A percentile compares a stretch with the other conserved stretches of the same genome.
phyloP scores from a whole-genome alignment of 768 basidiomycete species.

The Leccinum uliginosum region DNA sequence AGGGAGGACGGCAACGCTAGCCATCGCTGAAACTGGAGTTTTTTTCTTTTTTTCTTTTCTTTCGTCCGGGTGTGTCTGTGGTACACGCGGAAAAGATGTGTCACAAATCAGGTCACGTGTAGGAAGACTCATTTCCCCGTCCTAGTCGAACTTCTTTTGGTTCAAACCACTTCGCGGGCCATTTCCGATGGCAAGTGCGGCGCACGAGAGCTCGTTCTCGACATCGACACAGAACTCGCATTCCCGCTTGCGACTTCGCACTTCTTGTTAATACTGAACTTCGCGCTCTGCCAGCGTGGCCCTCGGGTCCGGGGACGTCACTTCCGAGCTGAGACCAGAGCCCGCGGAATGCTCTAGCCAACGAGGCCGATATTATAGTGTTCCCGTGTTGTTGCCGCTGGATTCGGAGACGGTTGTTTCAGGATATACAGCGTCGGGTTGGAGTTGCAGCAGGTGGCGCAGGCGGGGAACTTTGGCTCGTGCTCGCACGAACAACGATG shows the following conservation, averaged over 20 bases:
- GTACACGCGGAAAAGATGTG: background rate
- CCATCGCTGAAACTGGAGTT: conserved; percentile 14
- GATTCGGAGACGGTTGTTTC: conserved; percentile 53
- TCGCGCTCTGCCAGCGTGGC: conserved; percentile 57
- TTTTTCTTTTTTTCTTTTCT: background rate
- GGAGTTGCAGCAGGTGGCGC: conserved; percentile 52
- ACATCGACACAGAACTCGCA: conserved; percentile 24
- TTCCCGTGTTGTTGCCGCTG: background rate
- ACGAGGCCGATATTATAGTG: background rate
- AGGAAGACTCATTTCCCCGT: background rate
- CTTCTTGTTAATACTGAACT: conserved; percentile 68
- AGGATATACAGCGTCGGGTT: conserved; percentile 65
- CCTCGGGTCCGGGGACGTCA: conserved; percentile 18
- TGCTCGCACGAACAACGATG: conserved; percentile 40
- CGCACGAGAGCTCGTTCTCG: conserved; percentile 16
- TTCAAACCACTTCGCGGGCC: background rate
- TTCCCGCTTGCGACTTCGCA: conserved; percentile 52
- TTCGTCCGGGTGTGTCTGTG: background rate
- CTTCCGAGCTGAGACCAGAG: background rate
- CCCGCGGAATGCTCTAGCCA: conserved; percentile 9
- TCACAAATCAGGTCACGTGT: background rate
- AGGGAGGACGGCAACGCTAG: conserved; percentile 23
- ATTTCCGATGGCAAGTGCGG: conserved; percentile 23
- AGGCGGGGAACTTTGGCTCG: conserved; percentile 38
- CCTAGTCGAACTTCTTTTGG: too few species aligned